These are phyloP conservation scores for Mrakiaceae sp. DNA, from an alignment of 1,284 basidiomycete species.

Conservation along the genomic window DNA sequence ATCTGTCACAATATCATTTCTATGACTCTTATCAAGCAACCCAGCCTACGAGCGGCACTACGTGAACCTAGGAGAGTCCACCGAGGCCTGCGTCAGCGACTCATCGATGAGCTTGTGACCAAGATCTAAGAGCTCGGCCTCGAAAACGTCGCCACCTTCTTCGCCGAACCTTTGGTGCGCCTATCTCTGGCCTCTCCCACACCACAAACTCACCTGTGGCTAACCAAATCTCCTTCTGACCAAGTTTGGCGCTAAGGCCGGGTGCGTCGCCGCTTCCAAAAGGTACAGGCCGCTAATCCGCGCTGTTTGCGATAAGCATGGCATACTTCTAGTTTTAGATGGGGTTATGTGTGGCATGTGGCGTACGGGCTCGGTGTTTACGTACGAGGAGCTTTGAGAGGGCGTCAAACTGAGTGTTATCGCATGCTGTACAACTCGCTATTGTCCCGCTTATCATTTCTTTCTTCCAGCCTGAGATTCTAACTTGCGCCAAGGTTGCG, in stretches of 20 bases:
- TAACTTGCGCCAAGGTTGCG: constrained; percentile 1
- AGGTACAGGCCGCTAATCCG: constrained; percentile 52
- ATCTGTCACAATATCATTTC: not conserved
- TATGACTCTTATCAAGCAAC: constrained; percentile 21
- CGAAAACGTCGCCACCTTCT: constrained; percentile 48
- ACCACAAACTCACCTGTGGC: no score
- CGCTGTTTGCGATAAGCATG: constrained; percentile 73
- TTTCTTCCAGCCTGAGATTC: constrained; percentile 2
- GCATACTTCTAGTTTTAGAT: constrained; percentile 72
- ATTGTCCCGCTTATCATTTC: not conserved
- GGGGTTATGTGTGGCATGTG: constrained; percentile 51
- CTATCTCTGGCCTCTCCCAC: no score
- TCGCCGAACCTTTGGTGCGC: constrained; percentile 40
- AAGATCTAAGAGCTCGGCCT: constrained; percentile 70
- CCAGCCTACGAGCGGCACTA: constrained; percentile 75
- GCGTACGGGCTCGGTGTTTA: not conserved
- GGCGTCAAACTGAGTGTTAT: not conserved
- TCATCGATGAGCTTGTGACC: constrained; percentile 64
- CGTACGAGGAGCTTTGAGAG: constrained; percentile 4
- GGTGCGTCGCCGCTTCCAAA: constrained; percentile 32
- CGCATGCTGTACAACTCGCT: not conserved
- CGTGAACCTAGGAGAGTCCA: constrained; percentile 52
- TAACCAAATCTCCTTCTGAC: no score
- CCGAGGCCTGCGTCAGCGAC: constrained; percentile 60
- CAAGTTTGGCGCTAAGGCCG: constrained; percentile 59